Base-by-base conservation (phyloP, 306 rosid species). In the Mimosa pudica region DNA sequence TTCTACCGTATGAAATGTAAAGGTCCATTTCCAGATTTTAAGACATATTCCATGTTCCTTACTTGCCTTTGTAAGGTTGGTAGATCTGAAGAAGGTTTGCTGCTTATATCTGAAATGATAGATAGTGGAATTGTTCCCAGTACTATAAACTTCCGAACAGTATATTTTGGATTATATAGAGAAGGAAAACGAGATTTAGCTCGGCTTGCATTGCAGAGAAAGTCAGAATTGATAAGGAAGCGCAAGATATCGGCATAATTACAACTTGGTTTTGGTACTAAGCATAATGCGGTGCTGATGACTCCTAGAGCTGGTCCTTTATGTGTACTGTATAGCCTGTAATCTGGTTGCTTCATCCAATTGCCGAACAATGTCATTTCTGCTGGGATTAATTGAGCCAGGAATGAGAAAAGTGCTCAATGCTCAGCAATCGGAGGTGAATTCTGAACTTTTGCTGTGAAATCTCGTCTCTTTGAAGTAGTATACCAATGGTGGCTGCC, bases 1-100 rank as follows among this genome's bases (percentile, higher is more conserved):
- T 89, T 92, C 87, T 75, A 80, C 79, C 82, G 44, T 13, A 87
- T 94, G 89, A 92, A 94, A 80, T 35, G 70, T 3, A 89, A 90
- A 83, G 98, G 98, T 51, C 91, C 97, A 4, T 91, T 58, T 48
- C 97, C 97, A 24, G 97, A 94, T 81, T 94, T 94, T 76, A 83
- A 79, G 76, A 84, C 92, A 4, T 94, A 89, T 74, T 89, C 98
- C 41, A 89, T 92, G 90, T 90, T 94, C 73, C 84, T 94, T 35
- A 68, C 83, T 62, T 89, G 92, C 65, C 89, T 94, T 0, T 89
- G 95, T 77, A 90, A 81, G 68, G 87, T 36, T 49, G 97, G 92
- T 18, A 87, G 82, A 83, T 92, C 98, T 32, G 98, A 92, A 86
- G 98, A 94, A 86, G 97, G 90, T 47, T 45, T 86, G 89, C 51